These are phyloP conservation scores for Piper longum DNA, from an alignment of 164 flowering plant genomes.

Conservation along the genomic window DNA sequence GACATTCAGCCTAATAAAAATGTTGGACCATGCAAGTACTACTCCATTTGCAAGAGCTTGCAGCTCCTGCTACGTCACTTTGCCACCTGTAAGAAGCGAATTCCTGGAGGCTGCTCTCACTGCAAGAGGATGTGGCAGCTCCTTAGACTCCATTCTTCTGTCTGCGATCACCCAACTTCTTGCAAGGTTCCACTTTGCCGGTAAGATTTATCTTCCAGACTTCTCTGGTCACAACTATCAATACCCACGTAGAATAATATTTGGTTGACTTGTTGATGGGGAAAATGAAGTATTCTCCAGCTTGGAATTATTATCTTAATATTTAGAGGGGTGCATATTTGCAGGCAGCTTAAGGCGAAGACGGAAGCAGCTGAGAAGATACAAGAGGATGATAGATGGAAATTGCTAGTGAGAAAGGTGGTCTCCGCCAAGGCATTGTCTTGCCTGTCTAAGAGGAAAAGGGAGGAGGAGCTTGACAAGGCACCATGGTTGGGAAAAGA, in stretches of 20 bases:
- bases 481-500: not conserved
- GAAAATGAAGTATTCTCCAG: not conserved
- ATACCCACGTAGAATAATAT: not conserved
- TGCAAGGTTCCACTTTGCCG: conserved; percentile 95
- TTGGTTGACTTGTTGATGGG: not conserved
- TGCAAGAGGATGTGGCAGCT: conserved; percentile 99
- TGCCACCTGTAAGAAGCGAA: conserved; percentile 54
- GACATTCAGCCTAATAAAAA: conserved; percentile 28
- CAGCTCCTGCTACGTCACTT: conserved; percentile 65
- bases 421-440: conserved; percentile 45
- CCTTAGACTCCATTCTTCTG: conserved; percentile 61
- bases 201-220: conserved; percentile 15
- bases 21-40: conserved; percentile 44
- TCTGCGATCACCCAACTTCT: conserved; percentile 52
- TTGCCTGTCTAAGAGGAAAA: conserved; percentile 35
- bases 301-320: not conserved
- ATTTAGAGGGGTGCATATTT: not conserved
- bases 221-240: not conserved
- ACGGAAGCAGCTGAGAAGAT: conserved; percentile 17
- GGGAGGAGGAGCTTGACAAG: conserved; percentile 11
- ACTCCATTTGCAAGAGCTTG: conserved; percentile 60
- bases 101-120: conserved; percentile 50
- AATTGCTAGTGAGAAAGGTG: conserved; percentile 46
- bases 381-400: conserved; percentile 42
- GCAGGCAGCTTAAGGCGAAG: conserved; percentile 48